phyloP scores from a whole-genome alignment of 1,284 basidiomycete species.

The Boletus semigastroideus region DNA sequence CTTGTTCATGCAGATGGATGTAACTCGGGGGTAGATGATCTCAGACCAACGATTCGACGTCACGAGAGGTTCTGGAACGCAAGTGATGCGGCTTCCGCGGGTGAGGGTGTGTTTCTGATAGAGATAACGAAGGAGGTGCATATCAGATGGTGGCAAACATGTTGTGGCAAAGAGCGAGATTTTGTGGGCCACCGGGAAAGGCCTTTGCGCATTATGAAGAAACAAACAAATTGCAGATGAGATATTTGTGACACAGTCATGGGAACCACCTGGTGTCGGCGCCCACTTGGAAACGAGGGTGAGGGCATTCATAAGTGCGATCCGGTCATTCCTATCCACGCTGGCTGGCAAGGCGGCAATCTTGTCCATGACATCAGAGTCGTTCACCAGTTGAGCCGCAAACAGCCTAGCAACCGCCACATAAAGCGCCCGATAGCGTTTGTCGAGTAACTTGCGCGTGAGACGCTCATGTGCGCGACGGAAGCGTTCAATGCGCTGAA shows the following conservation, averaged over 20 bases:
- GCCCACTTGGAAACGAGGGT: slow-evolving; percentile 70
- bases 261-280: slow-evolving; percentile 54
- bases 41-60: slow-evolving; percentile 55
- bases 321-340: slow-evolving; percentile 33
- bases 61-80: slow-evolving; percentile 63
- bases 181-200: slow-evolving; percentile 14
- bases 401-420: slow-evolving; percentile 62
- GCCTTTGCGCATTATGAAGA: slow-evolving; percentile 40
- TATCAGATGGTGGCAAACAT: slow-evolving; percentile 30
- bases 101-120: slow-evolving; percentile 57
- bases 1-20: slow-evolving; percentile 58
- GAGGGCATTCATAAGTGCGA: slow-evolving; percentile 42
- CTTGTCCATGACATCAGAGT: slow-evolving; percentile 41
- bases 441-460: slow-evolving; percentile 43
- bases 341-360: slow-evolving; percentile 31
- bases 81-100: slow-evolving; percentile 47
- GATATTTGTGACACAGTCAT: slow-evolving; percentile 65
- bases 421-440: slow-evolving; percentile 59
- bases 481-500: too few relatives aligned
- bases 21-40: slow-evolving; percentile 54
- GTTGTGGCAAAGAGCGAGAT: slow-evolving; percentile 27
- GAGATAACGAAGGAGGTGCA: slow-evolving; percentile 47
- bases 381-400: slow-evolving; percentile 48
- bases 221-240: slow-evolving; percentile 58
- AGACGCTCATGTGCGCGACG: slow-evolving; percentile 27